Base-by-base conservation (phyloP, 2,329 filamentous ascomycete genomes). In the Phoma sp. region DNA sequence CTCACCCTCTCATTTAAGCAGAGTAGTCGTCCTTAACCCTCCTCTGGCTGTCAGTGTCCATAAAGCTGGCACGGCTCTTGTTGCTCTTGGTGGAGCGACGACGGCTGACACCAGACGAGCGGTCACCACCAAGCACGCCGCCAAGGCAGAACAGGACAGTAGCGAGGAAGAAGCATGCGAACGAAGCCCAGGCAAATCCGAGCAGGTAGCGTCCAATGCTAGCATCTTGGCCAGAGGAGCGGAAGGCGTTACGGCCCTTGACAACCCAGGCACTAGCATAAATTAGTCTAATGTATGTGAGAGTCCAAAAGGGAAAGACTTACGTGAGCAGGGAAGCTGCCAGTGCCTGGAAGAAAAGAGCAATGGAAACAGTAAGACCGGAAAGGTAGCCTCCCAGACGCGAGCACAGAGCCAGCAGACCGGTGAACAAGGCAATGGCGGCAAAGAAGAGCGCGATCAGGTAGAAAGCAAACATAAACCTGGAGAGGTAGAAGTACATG, bases 391-490 rank as follows among this genome's bases (percentile, higher is more conserved):
- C 83, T 40, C 88, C 89, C 1, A 92, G 80, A 51, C 89, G 85
- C 30, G 86, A 86, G 75, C 82, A 90, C 69, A 89, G 86, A 13
- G 89, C 88, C 13, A 92, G 75, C 58, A 91, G 80, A 60, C 86
- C 84, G 9, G 82, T 77, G 74, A 91, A 83, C 70, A 93, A 86
- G 58, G 88, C 85, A 24, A 86, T 51, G 42, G 84, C 81, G 59
- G 85, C 84, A 74, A 96, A 95, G 80, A 96, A 86, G 33, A 97
- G 83, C 14, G 87, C 86, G 62, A 98, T 88, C 52, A 98, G 80
- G 79, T 90, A 90, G 76, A 96, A 95, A 33, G 93, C 91, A 84
- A 93, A 98, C 75, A 91, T 89, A 79, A 97, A 96, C 36, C 93
- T 86, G 79, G 91, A 96, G 71, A 95, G 82, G 77, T 92, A 91